phyloP scores from a whole-genome alignment of 352 stramenopile genomes.

The Plasmopara muralis region DNA sequence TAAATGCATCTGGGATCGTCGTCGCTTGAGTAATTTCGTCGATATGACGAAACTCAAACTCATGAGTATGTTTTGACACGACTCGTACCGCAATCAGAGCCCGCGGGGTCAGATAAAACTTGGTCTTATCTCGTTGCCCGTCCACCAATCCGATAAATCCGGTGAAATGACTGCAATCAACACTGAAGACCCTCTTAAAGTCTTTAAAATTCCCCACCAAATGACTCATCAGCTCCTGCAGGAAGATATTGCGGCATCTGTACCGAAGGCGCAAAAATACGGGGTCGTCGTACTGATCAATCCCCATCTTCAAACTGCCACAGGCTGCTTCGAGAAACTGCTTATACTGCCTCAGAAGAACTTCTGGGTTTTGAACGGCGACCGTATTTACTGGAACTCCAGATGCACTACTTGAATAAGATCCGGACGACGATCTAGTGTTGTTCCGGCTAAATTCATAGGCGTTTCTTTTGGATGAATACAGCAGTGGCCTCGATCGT shows the following conservation, averaged over 20 bases:
- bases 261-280: conserved; percentile 68
- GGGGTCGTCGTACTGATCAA: conserved; percentile 57
- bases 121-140: conserved; percentile 68
- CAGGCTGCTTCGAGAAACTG: conserved; percentile 63
- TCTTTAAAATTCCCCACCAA: conserved; percentile 70
- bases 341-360: conserved; percentile 65
- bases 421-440: conserved; percentile 36
- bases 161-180: conserved; percentile 69
- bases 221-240: conserved; percentile 81
- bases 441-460: conserved; percentile 27
- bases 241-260: conserved; percentile 65
- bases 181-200: conserved; percentile 60
- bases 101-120: conserved; percentile 61
- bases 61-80: conserved; percentile 62
- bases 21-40: conserved; percentile 39
- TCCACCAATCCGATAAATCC: conserved; percentile 62
- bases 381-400: conserved; percentile 21
- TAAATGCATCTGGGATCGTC: conserved; percentile 50
- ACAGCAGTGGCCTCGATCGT: conserved; percentile 15
- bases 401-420: conserved; percentile 29
- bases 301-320: conserved; percentile 45
- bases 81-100: conserved; percentile 56
- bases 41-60: conserved; percentile 68
- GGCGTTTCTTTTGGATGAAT: conserved; percentile 29
- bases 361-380: conserved; percentile 62